Percentiles rank a stretch among this genome's conserved stretches.
These are phyloP conservation scores for Blyttiomyces sp. DNA, from an alignment of 371 early-diverging fungal genomes.

Conservation along the genomic window DNA sequence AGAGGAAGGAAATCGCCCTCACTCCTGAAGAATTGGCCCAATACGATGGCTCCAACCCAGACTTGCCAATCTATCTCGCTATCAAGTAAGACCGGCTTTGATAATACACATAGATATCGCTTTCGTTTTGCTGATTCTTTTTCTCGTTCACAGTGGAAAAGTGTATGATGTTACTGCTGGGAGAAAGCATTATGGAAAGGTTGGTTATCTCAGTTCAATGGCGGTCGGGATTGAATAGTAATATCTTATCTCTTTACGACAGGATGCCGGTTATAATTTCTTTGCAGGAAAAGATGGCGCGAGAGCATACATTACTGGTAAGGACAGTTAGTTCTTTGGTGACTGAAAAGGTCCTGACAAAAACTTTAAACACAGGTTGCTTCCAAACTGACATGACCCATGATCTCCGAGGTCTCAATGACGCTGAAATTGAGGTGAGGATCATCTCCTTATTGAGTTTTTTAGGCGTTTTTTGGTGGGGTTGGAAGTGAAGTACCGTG, in stretches of 20 bases:
- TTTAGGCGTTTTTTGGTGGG: too few species aligned
- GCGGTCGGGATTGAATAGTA: background rate
- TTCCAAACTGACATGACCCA: constrained; percentile 88
- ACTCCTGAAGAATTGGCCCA: constrained; percentile 63
- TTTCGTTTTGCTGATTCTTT: too few species aligned
- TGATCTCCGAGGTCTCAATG: constrained; percentile 80
- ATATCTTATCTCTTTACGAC: constrained; percentile 31
- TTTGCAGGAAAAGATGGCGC: constrained; percentile 85
- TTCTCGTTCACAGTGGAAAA: constrained; percentile 70
- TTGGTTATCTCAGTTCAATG: too few species aligned
- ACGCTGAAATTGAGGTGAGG: constrained; percentile 65
- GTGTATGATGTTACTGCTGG: constrained; percentile 78
- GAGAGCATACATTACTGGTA: constrained; percentile 85
- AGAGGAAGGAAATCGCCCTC: constrained; percentile 25
- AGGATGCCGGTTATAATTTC: constrained; percentile 64
- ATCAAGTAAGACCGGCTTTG: constrained; percentile 50
- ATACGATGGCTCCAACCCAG: constrained; percentile 67
- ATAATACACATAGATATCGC: too few species aligned
- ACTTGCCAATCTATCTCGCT: constrained; percentile 73
- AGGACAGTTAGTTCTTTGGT: background rate
- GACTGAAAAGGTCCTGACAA: too few species aligned
- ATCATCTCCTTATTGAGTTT: background rate
- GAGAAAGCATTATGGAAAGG: constrained; percentile 62
- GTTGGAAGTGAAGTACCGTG: too few species aligned
- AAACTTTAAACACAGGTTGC: too few species aligned